phyloP scores from a whole-genome alignment of 495 filamentous ascomycete species.

The Xylaria scruposa region DNA sequence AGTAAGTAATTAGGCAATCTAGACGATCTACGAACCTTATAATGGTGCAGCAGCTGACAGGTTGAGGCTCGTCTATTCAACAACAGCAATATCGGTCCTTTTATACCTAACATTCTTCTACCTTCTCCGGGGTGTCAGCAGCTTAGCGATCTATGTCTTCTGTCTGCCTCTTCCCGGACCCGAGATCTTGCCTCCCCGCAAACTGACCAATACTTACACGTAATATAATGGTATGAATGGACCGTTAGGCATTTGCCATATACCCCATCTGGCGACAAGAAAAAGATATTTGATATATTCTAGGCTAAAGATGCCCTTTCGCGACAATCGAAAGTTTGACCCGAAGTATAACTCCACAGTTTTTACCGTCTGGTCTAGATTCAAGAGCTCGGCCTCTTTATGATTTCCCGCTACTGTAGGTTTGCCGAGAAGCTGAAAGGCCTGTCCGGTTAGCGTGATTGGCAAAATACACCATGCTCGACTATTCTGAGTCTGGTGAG shows the following conservation, averaged over 20 bases:
- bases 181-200: neutral
- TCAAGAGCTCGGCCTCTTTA: neutral
- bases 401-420: neutral
- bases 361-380: neutral
- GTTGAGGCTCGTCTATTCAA: constrained; percentile 1
- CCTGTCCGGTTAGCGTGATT: constrained; percentile 4
- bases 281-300: neutral
- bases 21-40: neutral
- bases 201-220: neutral
- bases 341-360: neutral
- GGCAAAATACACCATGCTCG: neutral
- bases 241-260: neutral
- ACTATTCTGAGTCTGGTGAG: neutral
- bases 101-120: neutral
- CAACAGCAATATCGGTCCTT: neutral
- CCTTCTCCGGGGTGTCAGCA: neutral
- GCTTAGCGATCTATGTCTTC: neutral
- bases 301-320: neutral
- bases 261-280: neutral
- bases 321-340: neutral
- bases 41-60: neutral
- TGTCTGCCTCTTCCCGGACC: neutral
- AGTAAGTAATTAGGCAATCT: neutral
- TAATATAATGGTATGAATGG: neutral
- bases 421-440: constrained; percentile 6